These are phyloP conservation scores for Apiotrichum sp. DNA, from an alignment of 1,284 basidiomycete genomes.

Conservation along the genomic window DNA sequence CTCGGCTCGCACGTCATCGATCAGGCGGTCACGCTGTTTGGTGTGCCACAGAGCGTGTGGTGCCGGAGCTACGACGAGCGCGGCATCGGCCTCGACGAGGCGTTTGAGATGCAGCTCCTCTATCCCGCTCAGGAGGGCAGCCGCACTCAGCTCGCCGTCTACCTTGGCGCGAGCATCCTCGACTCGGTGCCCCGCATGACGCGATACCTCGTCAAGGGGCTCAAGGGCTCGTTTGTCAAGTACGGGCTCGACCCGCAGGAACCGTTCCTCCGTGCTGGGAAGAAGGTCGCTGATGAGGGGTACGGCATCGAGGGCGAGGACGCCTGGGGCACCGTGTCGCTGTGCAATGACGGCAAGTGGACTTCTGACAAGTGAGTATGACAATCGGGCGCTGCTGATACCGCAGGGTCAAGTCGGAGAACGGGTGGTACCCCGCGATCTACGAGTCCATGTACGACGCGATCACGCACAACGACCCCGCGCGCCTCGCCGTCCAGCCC, in stretches of 20 bases:
- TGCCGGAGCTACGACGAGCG: constrained; percentile 31
- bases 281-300: constrained; percentile 19
- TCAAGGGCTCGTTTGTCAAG: constrained; percentile 66
- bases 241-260: constrained; percentile 73
- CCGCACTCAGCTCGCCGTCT: constrained; percentile 58
- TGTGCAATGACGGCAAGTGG: constrained; percentile 8
- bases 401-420: constrained; percentile 4
- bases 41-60: constrained; percentile 60
- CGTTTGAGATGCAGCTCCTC: constrained; percentile 59
- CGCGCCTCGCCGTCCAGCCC: constrained; percentile 22
- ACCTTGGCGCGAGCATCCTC: constrained; percentile 62
- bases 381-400: too few species aligned
- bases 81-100: constrained; percentile 41
- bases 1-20: constrained; percentile 58
- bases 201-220: constrained; percentile 58
- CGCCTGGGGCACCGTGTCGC: constrained; percentile 18
- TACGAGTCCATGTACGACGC: constrained; percentile 25
- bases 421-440: constrained; percentile 26
- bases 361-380: neutral
- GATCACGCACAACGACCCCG: constrained; percentile 18
- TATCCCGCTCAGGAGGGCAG: constrained; percentile 52
- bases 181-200: constrained; percentile 59
- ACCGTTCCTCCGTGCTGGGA: constrained; percentile 47
- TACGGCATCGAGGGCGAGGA: constrained; percentile 18
- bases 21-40: constrained; percentile 70